A percentile compares a stretch with the other conserved stretches of the same genome.
Conservation (phyloP, 257 asterid genomes). For the Paraleonurus japonicus region DNA sequence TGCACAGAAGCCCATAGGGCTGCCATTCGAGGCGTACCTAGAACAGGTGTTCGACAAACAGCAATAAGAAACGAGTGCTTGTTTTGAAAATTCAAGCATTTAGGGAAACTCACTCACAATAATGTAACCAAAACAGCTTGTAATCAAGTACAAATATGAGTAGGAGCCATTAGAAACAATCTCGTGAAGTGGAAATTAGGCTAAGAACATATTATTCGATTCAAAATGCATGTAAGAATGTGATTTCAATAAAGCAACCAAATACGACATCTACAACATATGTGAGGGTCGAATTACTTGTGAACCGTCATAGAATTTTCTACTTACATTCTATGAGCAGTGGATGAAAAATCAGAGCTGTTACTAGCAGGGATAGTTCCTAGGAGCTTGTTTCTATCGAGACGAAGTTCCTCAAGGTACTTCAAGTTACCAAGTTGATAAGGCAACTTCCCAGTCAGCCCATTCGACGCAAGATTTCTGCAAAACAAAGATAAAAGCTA, state of each 20-base stretch:
- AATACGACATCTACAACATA: background rate
- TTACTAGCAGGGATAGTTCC: conserved; percentile 69
- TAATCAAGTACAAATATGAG: background rate
- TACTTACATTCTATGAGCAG: conserved; percentile 57
- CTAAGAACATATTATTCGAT: too few relatives aligned
- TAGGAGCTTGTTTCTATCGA: conserved; percentile 71
- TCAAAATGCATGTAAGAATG: conserved; percentile 12
- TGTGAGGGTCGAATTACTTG: background rate
- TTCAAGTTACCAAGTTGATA: conserved; percentile 69
- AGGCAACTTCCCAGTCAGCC: conserved; percentile 76
- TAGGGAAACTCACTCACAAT: background rate
- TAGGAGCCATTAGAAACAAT: background rate
- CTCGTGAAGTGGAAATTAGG: background rate
- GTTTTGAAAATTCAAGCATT: conserved; percentile 14
- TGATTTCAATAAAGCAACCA: background rate
- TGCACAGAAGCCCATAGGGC: conserved; percentile 63
- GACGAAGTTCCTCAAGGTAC: conserved; percentile 73
- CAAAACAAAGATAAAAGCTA: conserved; percentile 11
- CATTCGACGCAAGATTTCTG: conserved; percentile 83
- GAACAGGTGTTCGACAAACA: conserved; percentile 12
- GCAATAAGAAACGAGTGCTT: background rate
- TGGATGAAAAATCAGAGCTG: conserved; percentile 40
- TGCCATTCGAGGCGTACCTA: conserved; percentile 57
- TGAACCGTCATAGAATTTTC: background rate
- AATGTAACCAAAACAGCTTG: conserved; percentile 1